Evolutionary conservation across 257 asterid genomes (phyloP).

Genomic region (Schizonepeta tenuifolia): DNA sequence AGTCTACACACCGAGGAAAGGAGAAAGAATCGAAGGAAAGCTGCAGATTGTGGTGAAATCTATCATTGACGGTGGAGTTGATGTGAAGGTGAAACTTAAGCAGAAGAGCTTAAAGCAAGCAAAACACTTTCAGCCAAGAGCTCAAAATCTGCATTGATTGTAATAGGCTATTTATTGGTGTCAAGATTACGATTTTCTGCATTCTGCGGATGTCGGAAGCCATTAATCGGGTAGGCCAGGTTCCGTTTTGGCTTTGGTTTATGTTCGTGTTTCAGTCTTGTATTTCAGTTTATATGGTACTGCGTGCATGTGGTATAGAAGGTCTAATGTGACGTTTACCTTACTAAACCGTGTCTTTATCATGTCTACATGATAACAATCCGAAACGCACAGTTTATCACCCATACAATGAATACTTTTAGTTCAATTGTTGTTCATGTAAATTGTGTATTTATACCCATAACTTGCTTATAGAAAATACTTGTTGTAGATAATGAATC

Average conservation of each 20-base stretch:
- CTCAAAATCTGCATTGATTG: conserved; percentile 21
- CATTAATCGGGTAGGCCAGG: not conserved
- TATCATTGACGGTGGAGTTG: conserved; percentile 60
- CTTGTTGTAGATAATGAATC: too few relatives aligned
- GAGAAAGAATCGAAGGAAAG: conserved; percentile 76
- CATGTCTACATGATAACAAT: too few relatives aligned
- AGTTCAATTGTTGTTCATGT: too few relatives aligned
- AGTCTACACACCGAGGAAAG: conserved; percentile 74
- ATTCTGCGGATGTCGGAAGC: too few relatives aligned
- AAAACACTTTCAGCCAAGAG: conserved; percentile 28
- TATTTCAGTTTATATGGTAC: not conserved
- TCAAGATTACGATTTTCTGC: not conserved
- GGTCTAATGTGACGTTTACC: too few relatives aligned
- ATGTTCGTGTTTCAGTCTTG: not conserved
- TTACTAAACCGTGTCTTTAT: too few relatives aligned
- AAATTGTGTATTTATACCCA: too few relatives aligned
- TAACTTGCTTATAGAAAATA: too few relatives aligned
- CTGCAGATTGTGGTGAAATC: conserved; percentile 69
- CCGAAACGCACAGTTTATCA: too few relatives aligned
- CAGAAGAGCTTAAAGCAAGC: conserved; percentile 57
- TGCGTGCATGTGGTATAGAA: too few relatives aligned
- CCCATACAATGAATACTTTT: not conserved
- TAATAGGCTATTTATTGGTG: not conserved
- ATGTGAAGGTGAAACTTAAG: conserved; percentile 80
- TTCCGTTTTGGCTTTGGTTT: not conserved